Conservation (phyloP, 345 rosid species). For the Cardamine resedifolia region DNA sequence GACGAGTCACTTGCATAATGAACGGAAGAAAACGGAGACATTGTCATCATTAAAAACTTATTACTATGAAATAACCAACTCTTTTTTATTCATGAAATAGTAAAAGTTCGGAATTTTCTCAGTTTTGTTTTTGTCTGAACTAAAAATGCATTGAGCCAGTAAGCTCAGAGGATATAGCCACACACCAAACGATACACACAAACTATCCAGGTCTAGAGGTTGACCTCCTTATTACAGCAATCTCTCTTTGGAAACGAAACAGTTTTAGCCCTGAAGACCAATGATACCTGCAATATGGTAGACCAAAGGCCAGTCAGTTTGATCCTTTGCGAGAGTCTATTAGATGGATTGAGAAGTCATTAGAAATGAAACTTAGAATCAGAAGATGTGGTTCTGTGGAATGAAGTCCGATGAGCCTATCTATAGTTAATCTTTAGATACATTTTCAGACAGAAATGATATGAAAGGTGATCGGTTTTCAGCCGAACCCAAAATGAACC, state of each 20-base stretch:
- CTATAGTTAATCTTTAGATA: not conserved
- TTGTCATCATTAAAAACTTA: not conserved
- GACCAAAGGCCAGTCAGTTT: conserved; percentile 7
- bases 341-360: not conserved
- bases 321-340: not conserved
- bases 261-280: conserved; percentile 41
- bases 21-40: not conserved
- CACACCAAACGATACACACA: conserved; percentile 15
- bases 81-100: conserved; percentile 10
- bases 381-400: not conserved
- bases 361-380: not conserved
- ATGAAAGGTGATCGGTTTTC: not conserved
- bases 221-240: conserved; percentile 28
- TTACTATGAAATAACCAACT: not conserved
- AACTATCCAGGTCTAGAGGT: conserved; percentile 17
- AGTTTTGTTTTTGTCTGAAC: conserved; percentile 5
- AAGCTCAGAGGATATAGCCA: conserved; percentile 7
- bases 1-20: not conserved
- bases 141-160: conserved; percentile 8
- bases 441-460: not conserved
- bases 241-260: not conserved
- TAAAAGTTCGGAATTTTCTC: not conserved
- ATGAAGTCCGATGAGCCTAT: not conserved
- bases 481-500: not conserved
- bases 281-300: conserved; percentile 34